phyloP scores from a whole-genome alignment of 306 rosid species.

The Alnus rubra region DNA sequence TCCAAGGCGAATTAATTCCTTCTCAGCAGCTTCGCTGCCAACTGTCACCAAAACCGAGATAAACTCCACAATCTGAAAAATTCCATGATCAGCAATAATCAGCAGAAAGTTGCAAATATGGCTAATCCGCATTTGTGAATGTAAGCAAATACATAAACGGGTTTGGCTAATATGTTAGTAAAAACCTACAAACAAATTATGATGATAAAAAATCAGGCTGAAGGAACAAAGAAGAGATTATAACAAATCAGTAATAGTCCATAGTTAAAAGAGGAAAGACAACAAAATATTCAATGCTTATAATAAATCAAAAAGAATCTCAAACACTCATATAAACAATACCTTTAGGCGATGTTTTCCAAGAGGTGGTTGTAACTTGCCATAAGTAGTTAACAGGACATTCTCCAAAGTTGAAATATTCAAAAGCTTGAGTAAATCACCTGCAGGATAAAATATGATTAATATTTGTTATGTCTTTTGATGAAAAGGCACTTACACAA shows the following conservation, averaged over 20 bases:
- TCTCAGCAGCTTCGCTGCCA: slow-evolving; percentile 90
- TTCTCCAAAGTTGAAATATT: slow-evolving; percentile 72
- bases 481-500: background rate
- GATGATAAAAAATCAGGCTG: background rate
- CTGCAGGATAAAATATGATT: slow-evolving; percentile 44
- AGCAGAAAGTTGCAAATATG: slow-evolving; percentile 16
- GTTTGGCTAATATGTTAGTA: background rate
- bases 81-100: slow-evolving; percentile 18
- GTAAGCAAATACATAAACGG: background rate
- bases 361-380: slow-evolving; percentile 94
- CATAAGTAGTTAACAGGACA: slow-evolving; percentile 78
- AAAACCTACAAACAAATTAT: background rate
- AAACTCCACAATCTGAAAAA: slow-evolving; percentile 86
- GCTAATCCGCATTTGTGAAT: slow-evolving; percentile 13
- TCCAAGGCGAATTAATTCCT: slow-evolving; percentile 78
- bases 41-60: slow-evolving; percentile 80
- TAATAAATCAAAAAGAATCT: background rate
- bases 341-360: slow-evolving; percentile 99
- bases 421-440: slow-evolving; percentile 83
- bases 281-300: slow-evolving; percentile 15
- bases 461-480: slow-evolving; percentile 7
- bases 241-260: background rate
- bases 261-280: background rate
- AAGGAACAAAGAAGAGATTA: background rate
- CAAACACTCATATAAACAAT: slow-evolving; percentile 22